phyloP scores from a whole-genome alignment of 2,329 filamentous ascomycete genomes.

The Cordyceps militaris region DNA sequence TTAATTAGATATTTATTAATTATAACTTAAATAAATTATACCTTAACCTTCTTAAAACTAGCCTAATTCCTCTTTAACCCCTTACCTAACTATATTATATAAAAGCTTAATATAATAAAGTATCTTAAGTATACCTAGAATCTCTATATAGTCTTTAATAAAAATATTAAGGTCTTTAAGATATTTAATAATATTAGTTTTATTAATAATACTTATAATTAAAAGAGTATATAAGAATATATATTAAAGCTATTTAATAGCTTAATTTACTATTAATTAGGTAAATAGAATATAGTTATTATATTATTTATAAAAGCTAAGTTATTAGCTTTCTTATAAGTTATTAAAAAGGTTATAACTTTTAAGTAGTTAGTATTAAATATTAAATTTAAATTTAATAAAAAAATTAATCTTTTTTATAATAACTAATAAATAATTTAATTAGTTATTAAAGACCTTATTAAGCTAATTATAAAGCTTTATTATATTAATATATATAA shows the following conservation, averaged over 20 bases:
- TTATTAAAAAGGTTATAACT: too few species aligned
- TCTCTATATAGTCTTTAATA: background rate
- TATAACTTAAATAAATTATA: too few species aligned
- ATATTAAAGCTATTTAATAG: background rate
- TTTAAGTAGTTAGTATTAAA: too few species aligned
- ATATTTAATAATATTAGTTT: background rate
- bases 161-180: background rate
- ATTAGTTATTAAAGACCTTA: background rate
- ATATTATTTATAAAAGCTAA: background rate
- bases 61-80: too few species aligned
- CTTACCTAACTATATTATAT: too few species aligned
- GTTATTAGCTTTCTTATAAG: too few species aligned
- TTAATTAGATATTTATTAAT: too few species aligned
- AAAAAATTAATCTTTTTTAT: too few species aligned
- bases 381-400: too few species aligned
- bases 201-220: background rate
- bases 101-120: too few species aligned
- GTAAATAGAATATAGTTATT: background rate
- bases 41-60: too few species aligned
- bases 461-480: background rate
- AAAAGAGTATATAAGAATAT: background rate
- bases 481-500: background rate
- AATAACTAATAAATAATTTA: too few species aligned
- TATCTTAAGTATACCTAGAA: background rate
- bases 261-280: background rate